phyloP scores from a whole-genome alignment of 2,329 filamentous ascomycete species.

The Thelonectria olida region DNA sequence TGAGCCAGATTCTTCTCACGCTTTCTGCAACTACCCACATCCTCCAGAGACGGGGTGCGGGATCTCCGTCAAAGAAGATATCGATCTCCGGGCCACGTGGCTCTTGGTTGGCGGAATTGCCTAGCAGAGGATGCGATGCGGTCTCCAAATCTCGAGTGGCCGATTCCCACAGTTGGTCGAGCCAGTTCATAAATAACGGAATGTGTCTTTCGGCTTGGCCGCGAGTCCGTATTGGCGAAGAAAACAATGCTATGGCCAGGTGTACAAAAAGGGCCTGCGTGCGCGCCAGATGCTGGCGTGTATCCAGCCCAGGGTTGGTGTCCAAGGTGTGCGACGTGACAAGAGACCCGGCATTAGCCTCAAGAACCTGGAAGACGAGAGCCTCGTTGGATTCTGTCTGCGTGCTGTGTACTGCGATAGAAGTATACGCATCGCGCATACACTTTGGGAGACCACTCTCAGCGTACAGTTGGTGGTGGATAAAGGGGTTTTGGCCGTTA shows the following conservation, averaged over 20 bases:
- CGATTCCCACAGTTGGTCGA: conserved; percentile 10
- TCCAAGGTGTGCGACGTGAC: background rate
- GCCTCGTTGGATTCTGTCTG: background rate
- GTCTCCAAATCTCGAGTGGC: background rate
- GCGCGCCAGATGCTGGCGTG: conserved; percentile 1
- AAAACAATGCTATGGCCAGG: conserved; percentile 11
- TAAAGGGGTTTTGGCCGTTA: conserved; percentile 15
- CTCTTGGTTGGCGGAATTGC: background rate
- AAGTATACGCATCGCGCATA: conserved; percentile 13
- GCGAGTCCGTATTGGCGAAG: conserved; percentile 8
- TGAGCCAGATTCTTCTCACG: conserved; percentile 17
- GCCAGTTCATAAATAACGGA: conserved; percentile 8
- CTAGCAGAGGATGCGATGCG: background rate
- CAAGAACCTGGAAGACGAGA: background rate
- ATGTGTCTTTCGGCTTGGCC: conserved; percentile 15
- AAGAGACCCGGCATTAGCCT: background rate
- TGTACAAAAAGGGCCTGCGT: conserved; percentile 16
- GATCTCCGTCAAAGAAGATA: conserved; percentile 14
- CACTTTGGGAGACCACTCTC: conserved; percentile 11
- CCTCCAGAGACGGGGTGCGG: conserved; percentile 14
- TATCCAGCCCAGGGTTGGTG: background rate
- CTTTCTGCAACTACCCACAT: conserved; percentile 19
- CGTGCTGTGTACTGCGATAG: conserved; percentile 3
- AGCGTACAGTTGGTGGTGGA: conserved; percentile 19
- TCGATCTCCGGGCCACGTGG: background rate